phyloP scores from a whole-genome alignment of 805 yeast genomes.

The Myxozyma melibiosi region DNA sequence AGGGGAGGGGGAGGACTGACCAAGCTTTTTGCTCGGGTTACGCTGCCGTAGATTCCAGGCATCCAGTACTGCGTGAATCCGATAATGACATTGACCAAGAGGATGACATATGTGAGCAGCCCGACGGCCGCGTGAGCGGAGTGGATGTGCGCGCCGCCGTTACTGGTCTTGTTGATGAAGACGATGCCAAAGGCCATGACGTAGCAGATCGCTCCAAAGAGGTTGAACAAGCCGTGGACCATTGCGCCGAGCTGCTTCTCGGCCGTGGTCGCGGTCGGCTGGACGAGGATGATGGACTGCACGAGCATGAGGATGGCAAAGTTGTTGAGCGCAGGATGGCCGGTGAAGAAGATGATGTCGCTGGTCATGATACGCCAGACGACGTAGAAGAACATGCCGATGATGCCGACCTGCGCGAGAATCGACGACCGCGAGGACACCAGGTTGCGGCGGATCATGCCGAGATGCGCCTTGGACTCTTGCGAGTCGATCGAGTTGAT shows the following conservation, averaged over 20 bases:
- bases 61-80: slow-evolving; percentile 39
- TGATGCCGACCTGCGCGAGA: slow-evolving; percentile 25
- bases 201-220: slow-evolving; percentile 28
- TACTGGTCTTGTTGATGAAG: slow-evolving; percentile 36
- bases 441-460: slow-evolving; percentile 18
- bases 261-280: slow-evolving; percentile 31
- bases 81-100: slow-evolving; percentile 30
- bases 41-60: slow-evolving; percentile 38
- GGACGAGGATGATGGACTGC: slow-evolving; percentile 38
- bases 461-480: slow-evolving; percentile 1
- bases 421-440: slow-evolving; percentile 22
- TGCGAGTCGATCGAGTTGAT: slow-evolving; percentile 11
- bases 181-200: slow-evolving; percentile 33
- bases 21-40: slow-evolving; percentile 35
- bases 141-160: slow-evolving; percentile 34
- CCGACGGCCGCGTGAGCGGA: slow-evolving; percentile 40
- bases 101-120: slow-evolving; percentile 29
- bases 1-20: not conserved
- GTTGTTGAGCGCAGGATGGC: slow-evolving; percentile 38
- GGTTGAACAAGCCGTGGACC: slow-evolving; percentile 38
- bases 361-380: slow-evolving; percentile 20
- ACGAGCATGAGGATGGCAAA: slow-evolving; percentile 36
- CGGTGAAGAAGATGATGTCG: slow-evolving; percentile 36
- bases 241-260: slow-evolving; percentile 37
- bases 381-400: slow-evolving; percentile 22